phyloP scores from a whole-genome alignment of 306 rosid genomes.

The Lathyrus oleraceus region DNA sequence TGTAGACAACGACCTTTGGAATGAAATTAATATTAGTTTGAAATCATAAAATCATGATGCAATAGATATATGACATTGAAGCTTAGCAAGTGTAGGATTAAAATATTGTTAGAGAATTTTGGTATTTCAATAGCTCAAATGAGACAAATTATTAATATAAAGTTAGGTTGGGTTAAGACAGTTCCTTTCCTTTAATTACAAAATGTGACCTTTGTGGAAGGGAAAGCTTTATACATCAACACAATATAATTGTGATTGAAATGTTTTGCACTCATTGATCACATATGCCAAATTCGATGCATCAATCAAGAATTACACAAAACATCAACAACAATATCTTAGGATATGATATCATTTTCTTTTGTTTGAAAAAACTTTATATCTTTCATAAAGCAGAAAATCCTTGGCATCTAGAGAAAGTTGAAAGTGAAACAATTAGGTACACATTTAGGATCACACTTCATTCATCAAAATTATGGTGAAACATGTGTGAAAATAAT shows the following conservation, averaged over 20 bases:
- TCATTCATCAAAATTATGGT: too few relatives aligned
- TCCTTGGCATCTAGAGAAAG: constrained; percentile 22
- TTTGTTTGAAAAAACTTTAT: constrained; percentile 11
- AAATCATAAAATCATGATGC: too few relatives aligned
- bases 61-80: too few relatives aligned
- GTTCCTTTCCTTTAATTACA: background rate
- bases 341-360: constrained; percentile 27
- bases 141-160: too few relatives aligned
- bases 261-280: background rate
- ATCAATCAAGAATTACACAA: background rate
- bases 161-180: background rate
- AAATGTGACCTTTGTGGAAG: background rate
- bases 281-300: constrained; percentile 17
- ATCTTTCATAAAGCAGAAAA: constrained; percentile 19
- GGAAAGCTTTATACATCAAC: background rate
- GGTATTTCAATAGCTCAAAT: too few relatives aligned
- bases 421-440: constrained; percentile 29
- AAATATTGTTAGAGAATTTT: too few relatives aligned
- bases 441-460: too few relatives aligned
- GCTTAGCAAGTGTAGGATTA: too few relatives aligned
- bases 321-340: background rate
- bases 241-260: background rate
- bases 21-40: too few relatives aligned
- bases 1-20: too few relatives aligned
- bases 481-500: too few relatives aligned